These are phyloP conservation scores for Neocatenulostroma microsporum DNA, from an alignment of 2,329 filamentous ascomycete species.

Conservation along the genomic window DNA sequence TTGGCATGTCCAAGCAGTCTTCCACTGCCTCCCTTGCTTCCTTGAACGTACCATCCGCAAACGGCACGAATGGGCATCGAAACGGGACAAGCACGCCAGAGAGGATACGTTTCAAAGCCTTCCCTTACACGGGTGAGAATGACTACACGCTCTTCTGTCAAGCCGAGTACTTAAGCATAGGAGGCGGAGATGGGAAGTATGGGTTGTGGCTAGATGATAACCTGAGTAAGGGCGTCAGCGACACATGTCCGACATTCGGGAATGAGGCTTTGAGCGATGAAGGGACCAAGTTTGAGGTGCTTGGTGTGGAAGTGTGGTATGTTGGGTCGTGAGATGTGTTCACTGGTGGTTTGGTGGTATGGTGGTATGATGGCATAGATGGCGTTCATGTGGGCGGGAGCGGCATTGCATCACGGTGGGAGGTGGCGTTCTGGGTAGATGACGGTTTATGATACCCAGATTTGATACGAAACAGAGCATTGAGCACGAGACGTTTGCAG, in stretches of 20 bases:
- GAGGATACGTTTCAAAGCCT: constrained; percentile 88
- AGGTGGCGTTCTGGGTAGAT: too few species aligned
- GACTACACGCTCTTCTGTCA: constrained; percentile 97
- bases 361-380: too few species aligned
- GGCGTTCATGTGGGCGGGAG: too few species aligned
- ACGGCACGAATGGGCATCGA: constrained; percentile 13
- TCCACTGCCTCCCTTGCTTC: constrained; percentile 23
- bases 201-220: constrained; percentile 88
- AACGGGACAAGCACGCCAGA: constrained; percentile 50
- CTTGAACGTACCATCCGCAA: constrained; percentile 14
- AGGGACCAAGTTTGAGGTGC: constrained; percentile 80
- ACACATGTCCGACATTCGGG: constrained; percentile 80
- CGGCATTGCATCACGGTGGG: too few species aligned
- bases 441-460: too few species aligned
- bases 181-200: constrained; percentile 79
- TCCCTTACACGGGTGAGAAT: constrained; percentile 90
- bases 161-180: constrained; percentile 72
- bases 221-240: constrained; percentile 75
- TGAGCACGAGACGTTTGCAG: too few species aligned
- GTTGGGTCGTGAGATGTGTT: constrained; percentile 49
- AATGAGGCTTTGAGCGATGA: constrained; percentile 92
- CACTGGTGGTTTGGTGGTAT: too few species aligned
- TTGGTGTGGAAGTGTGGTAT: constrained; percentile 91
- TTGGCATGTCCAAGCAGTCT: constrained; percentile 28
- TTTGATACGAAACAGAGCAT: too few species aligned